Base-by-base conservation (phyloP, 345 rosid genomes). In the Cardiospermum halicacabum region DNA sequence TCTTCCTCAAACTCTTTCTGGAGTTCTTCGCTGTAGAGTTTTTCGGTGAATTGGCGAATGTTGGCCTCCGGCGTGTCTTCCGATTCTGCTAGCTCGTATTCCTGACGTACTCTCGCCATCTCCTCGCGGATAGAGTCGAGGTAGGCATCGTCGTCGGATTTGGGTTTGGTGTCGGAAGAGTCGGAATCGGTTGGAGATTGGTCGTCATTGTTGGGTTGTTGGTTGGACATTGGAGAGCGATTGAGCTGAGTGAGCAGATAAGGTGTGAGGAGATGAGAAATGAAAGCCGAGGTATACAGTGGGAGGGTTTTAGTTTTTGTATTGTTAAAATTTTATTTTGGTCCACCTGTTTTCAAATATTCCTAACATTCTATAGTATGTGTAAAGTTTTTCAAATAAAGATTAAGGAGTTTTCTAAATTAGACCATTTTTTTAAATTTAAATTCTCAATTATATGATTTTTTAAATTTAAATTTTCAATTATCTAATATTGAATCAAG, bases 31-130 rank as follows among this genome's bases (percentile, higher is more conserved):
- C 89, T 65, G 12, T 84, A 68, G 7, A 87, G 76, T 5, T 74
- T 57, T 4, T 74, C 67, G 55, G 62, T 61, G 80, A 80, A 78
- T 7, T 80, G 78, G 22, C 75, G 68, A 36, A 85, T 28, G 86
- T 82, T 83, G 73, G 70, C 73, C 43, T 84, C 96, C 11, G 87
- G 81, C 2, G 82, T 61, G 42, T 69, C 78, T 58, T 69, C 75
- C 13, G 71, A 45, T 6, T 60, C 74, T 3, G 73, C 80, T 7
- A 48, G 73, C 45, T 69, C 74, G 55, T 83, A 84, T 10, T 83
- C 85, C 2, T 84, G 79, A 9, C 83, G 75, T 6, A 47, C 48
- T 62, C 78, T 79, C 45, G 74, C 21, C 57, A 80, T 3, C 75
- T 15, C 57, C 58, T 15, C 60, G 36, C 66, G 77, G 2, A 58